These are phyloP conservation scores for Calonectria leucothoes DNA, from an alignment of 2,329 filamentous ascomycete species.

Conservation along the genomic window DNA sequence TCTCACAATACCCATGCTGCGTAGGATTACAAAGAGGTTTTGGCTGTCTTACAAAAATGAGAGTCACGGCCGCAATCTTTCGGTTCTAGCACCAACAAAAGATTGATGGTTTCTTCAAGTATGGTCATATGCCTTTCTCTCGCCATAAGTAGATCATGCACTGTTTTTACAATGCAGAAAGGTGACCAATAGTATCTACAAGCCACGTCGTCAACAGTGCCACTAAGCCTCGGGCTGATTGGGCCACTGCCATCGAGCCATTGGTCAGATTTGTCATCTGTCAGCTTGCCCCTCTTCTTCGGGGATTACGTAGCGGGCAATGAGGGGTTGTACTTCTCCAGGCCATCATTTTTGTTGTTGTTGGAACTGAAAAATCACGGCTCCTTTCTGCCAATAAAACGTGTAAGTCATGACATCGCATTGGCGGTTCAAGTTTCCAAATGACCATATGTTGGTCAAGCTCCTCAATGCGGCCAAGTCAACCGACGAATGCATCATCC, in stretches of 20 bases:
- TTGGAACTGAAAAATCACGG: not conserved
- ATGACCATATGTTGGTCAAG: not conserved
- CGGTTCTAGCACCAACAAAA: too few relatives aligned
- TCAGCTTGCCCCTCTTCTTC: not conserved
- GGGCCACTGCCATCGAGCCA: not conserved
- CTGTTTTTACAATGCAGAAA: not conserved
- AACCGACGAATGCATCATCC: not conserved
- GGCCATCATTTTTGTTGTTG: not conserved
- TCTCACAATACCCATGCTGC: too few relatives aligned
- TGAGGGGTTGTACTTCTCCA: not conserved
- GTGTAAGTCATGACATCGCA: not conserved
- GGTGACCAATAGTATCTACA: not conserved
- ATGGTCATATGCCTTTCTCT: not conserved
- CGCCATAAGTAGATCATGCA: too few relatives aligned
- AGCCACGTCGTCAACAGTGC: not conserved
- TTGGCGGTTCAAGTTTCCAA: not conserved
- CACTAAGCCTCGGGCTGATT: not conserved
- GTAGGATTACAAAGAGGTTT: too few relatives aligned
- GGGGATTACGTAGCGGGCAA: not conserved
- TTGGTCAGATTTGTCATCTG: conserved; percentile 1
- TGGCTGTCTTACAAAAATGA: too few relatives aligned
- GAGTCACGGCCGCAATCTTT: too few relatives aligned
- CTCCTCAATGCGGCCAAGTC: not conserved
- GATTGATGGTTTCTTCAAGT: not conserved
- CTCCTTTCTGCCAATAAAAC: not conserved